Conservation (phyloP, 164 flowering plant genomes). For the Kingdonia uniflora region DNA sequence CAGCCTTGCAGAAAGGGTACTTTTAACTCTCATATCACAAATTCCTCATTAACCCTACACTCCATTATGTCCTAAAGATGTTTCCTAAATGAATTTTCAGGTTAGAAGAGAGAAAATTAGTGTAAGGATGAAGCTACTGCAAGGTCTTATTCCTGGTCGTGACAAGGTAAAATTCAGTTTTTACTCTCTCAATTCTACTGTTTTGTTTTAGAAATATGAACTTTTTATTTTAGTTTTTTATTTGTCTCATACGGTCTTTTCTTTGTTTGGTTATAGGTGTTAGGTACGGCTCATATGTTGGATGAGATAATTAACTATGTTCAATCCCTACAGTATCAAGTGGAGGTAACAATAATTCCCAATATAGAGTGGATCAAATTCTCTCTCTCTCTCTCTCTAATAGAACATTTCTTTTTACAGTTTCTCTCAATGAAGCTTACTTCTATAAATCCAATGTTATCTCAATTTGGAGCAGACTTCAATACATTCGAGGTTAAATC, state of each 20-base stretch:
- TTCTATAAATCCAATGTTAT: slow-evolving; percentile 51
- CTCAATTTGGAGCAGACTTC: slow-evolving; percentile 52
- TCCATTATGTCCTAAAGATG: too few relatives aligned
- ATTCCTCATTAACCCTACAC: too few relatives aligned
- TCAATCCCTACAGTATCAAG: slow-evolving; percentile 47
- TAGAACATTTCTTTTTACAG: slow-evolving; percentile 24
- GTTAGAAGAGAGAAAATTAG: slow-evolving; percentile 81
- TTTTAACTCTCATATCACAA: background rate
- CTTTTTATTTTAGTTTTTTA: too few relatives aligned
- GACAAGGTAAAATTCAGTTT: slow-evolving; percentile 29
- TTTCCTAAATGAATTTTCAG: slow-evolving; percentile 18
- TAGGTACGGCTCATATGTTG: too few relatives aligned
- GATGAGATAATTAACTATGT: too few relatives aligned
- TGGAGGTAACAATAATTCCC: slow-evolving; percentile 48
- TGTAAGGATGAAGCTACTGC: slow-evolving; percentile 69
- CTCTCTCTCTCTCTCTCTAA: too few relatives aligned
- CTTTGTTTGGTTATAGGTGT: too few relatives aligned
- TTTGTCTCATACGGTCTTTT: too few relatives aligned
- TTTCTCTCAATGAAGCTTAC: slow-evolving; percentile 94
- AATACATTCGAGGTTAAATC: slow-evolving; percentile 33
- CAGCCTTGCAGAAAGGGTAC: slow-evolving; percentile 96
- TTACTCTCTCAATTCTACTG: slow-evolving; percentile 30
- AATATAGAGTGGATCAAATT: too few relatives aligned
- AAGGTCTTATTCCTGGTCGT: slow-evolving; percentile 77
- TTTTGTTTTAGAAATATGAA: too few relatives aligned